phyloP scores from a whole-genome alignment of 2,329 filamentous ascomycete species.

The Fusarium zealandicum region DNA sequence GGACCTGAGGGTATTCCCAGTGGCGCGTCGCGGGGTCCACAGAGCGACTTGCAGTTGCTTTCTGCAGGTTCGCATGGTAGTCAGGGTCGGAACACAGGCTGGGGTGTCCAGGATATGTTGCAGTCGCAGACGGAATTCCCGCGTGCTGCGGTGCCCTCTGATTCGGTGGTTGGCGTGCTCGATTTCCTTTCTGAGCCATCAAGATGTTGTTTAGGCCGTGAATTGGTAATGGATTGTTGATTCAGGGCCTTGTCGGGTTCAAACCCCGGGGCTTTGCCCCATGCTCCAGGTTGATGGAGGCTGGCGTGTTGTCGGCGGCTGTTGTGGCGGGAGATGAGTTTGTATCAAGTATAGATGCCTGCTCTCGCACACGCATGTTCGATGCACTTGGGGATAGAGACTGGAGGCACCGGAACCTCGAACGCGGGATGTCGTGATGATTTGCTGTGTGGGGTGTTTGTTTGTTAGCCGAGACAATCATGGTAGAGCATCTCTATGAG shows the following conservation, averaged over 20 bases:
- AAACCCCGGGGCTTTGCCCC: constrained; percentile 6
- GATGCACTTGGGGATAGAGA: not conserved
- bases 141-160: constrained; percentile 25
- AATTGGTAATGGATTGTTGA: constrained; percentile 36
- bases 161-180: constrained; percentile 26
- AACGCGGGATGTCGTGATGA: constrained; percentile 16
- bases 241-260: constrained; percentile 24
- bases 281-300: constrained; percentile 13
- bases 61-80: constrained; percentile 19
- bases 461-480: constrained; percentile 14
- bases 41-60: constrained; percentile 8
- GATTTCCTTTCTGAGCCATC: constrained; percentile 25
- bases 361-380: not conserved
- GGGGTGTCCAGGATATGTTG: constrained; percentile 21
- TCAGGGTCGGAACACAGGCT: constrained; percentile 20
- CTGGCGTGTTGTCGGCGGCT: constrained; percentile 5
- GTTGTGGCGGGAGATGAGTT: constrained; percentile 6
- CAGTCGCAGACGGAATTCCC: constrained; percentile 27
- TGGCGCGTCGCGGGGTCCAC: constrained; percentile 7
- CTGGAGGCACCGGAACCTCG: not conserved
- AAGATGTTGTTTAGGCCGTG: constrained; percentile 20
- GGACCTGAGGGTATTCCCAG: not conserved
- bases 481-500: not conserved
- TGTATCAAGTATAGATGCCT: constrained; percentile 8
- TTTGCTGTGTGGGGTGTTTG: constrained; percentile 14